phyloP scores from a whole-genome alignment of 768 basidiomycete genomes.

The Macrocybe gigantea region DNA sequence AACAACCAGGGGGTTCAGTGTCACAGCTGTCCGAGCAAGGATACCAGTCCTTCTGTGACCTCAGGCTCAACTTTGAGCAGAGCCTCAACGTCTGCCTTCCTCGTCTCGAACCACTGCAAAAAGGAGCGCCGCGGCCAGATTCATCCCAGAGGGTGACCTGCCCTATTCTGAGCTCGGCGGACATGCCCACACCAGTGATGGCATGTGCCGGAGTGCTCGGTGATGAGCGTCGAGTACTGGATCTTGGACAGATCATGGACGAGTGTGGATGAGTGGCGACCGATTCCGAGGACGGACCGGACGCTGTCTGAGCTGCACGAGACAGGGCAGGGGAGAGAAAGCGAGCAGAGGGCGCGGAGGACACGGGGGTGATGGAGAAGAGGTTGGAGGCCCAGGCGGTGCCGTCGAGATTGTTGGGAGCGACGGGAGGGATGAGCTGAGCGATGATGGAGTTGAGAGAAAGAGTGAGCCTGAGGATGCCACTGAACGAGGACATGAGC shows the following conservation, averaged over 20 bases:
- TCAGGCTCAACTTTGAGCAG: constrained; percentile 90
- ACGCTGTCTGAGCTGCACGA: constrained; percentile 53
- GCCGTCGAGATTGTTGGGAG: too few relatives aligned
- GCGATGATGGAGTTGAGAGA: constrained; percentile 69
- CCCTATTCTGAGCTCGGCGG: constrained; percentile 31
- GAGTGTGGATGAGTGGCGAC: constrained; percentile 52
- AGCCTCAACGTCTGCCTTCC: constrained; percentile 87
- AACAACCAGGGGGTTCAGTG: too few relatives aligned
- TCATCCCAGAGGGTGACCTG: constrained; percentile 20
- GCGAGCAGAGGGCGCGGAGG: constrained; percentile 53
- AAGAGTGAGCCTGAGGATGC: constrained; percentile 73
- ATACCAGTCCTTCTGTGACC: constrained; percentile 95
- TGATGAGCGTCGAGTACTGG: constrained; percentile 41
- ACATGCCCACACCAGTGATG: constrained; percentile 1
- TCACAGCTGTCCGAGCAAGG: constrained; percentile 83
- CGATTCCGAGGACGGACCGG: constrained; percentile 63
- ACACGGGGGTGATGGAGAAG: too few relatives aligned
- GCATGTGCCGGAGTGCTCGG: constrained; percentile 30
- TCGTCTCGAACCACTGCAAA: constrained; percentile 78
- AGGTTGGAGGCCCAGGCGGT: too few relatives aligned
- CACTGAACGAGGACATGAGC: constrained; percentile 49
- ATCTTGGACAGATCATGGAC: constrained; percentile 48
- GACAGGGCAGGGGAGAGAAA: constrained; percentile 66
- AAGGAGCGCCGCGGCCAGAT: constrained; percentile 44
- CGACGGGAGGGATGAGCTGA: too few relatives aligned